Evolutionary conservation across 2,329 filamentous ascomycete genomes (phyloP).

Genomic region (Beauveria sp.): DNA sequence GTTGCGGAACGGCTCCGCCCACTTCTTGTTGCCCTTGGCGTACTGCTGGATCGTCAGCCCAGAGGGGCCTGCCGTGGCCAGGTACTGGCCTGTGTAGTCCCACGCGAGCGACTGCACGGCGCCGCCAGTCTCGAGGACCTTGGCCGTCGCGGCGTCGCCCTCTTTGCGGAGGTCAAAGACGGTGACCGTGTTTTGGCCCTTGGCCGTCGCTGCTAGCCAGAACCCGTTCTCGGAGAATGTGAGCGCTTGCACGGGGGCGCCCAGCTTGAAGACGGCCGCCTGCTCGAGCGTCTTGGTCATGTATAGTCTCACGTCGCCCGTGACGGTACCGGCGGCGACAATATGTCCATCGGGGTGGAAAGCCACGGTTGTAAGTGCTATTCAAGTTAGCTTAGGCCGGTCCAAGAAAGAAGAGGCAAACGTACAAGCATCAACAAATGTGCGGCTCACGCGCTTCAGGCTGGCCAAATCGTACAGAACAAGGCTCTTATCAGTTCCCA

Average conservation of each 20-base stretch:
- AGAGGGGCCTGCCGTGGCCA: conserved; percentile 71
- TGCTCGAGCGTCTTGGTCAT: conserved; percentile 73
- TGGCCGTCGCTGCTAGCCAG: conserved; percentile 80
- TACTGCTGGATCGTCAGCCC: conserved; percentile 87
- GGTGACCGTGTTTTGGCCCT: conserved; percentile 69
- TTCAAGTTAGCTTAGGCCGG: conserved; percentile 18
- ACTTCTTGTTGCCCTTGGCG: conserved; percentile 75
- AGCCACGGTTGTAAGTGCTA: conserved; percentile 66
- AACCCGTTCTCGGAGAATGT: conserved; percentile 94
- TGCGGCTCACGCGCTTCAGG: conserved; percentile 63
- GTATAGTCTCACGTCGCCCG: conserved; percentile 81
- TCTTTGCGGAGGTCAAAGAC: conserved; percentile 93
- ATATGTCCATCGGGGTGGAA: conserved; percentile 98
- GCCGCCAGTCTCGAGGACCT: conserved; percentile 78
- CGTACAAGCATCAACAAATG: conserved; percentile 74
- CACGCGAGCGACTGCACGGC: conserved; percentile 70
- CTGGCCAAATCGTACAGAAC: conserved; percentile 74
- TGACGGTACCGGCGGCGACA: conserved; percentile 72
- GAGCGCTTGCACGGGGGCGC: conserved; percentile 64
- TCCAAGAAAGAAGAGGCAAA: conserved; percentile 16
- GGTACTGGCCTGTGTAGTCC: conserved; percentile 93
- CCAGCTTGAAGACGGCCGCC: conserved; percentile 65
- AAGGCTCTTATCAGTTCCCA: conserved; percentile 87
- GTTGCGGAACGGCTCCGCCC: conserved; percentile 77
- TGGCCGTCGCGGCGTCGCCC: conserved; percentile 69